Conservation (phyloP, 2,329 filamentous ascomycete species). For the Colletotrichum graminicola region DNA sequence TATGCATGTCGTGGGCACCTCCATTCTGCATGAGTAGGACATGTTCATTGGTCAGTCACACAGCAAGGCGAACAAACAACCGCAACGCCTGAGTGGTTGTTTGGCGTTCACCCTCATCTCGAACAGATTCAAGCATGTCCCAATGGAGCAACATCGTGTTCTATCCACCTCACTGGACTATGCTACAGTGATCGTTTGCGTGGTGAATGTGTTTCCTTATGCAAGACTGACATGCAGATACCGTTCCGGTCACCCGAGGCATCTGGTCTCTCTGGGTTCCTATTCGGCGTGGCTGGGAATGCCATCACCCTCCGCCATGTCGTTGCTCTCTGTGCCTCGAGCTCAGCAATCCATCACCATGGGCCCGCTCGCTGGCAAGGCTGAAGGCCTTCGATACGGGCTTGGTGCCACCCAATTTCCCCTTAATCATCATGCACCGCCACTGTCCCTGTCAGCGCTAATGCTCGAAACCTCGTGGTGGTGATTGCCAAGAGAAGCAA, state of each 20-base stretch:
- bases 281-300: no score
- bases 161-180: neutral
- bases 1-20: neutral
- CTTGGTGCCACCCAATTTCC: conserved; percentile 23
- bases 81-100: neutral
- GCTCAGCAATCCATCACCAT: neutral
- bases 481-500: conserved; percentile 23
- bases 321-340: neutral
- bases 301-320: neutral
- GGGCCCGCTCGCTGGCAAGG: conserved; percentile 15
- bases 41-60: neutral
- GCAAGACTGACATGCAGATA: neutral
- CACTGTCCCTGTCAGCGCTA: conserved; percentile 37
- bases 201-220: no score
- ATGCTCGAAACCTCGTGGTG: conserved; percentile 24
- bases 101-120: neutral
- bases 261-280: neutral
- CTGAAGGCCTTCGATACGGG: conserved; percentile 10
- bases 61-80: neutral
- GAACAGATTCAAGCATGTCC: no score
- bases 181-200: neutral
- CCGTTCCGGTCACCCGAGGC: neutral
- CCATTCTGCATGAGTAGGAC: neutral
- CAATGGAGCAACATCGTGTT: neutral
- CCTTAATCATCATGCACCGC: conserved; percentile 5